Evolutionary conservation across 2,329 filamentous ascomycete species (phyloP).

Genomic region (Penicillium frequentans): DNA sequence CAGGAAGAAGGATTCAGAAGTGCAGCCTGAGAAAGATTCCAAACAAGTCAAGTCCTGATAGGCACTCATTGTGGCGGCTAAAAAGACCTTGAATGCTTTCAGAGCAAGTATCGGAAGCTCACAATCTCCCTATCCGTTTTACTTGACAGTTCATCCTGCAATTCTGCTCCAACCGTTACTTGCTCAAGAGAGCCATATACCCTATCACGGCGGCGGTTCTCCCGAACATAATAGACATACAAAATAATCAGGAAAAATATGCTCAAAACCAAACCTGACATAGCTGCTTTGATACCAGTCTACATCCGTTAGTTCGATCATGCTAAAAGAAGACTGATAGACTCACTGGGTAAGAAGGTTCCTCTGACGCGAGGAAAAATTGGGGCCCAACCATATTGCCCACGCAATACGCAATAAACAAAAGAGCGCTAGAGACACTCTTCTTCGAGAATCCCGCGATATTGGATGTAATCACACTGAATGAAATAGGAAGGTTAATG

Average conservation of each 20-base stretch:
- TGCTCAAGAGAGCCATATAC: slow-evolving; percentile 4
- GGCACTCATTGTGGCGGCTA: no score
- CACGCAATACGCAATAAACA: slow-evolving; percentile 47
- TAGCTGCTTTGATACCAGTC: slow-evolving; percentile 15
- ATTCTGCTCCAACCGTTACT: no score
- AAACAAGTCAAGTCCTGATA: no score
- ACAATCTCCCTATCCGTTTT: no score
- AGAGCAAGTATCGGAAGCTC: no score
- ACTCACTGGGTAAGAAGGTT: slow-evolving; percentile 13
- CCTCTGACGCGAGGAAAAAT: slow-evolving; percentile 16
- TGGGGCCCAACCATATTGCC: slow-evolving; percentile 31
- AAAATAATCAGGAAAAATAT: slow-evolving; percentile 14
- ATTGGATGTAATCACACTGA: slow-evolving; percentile 31
- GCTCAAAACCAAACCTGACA: slow-evolving; percentile 14
- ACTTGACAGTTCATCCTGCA: no score
- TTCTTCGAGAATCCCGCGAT: slow-evolving; percentile 34
- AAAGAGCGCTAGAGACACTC: slow-evolving; percentile 36
- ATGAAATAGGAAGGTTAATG: slow-evolving; percentile 29
- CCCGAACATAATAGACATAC: slow-evolving; percentile 12
- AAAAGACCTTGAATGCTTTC: no score
- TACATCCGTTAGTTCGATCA: no score
- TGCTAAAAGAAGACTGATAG: no score
- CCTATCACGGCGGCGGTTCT: slow-evolving; percentile 13
- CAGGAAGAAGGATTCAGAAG: no score
- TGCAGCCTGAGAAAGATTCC: no score